Percentiles rank a stretch among this genome's conserved stretches.
Evolutionary conservation across 345 rosid species (phyloP).

Genomic region (Eucalyptus albens): DNA sequence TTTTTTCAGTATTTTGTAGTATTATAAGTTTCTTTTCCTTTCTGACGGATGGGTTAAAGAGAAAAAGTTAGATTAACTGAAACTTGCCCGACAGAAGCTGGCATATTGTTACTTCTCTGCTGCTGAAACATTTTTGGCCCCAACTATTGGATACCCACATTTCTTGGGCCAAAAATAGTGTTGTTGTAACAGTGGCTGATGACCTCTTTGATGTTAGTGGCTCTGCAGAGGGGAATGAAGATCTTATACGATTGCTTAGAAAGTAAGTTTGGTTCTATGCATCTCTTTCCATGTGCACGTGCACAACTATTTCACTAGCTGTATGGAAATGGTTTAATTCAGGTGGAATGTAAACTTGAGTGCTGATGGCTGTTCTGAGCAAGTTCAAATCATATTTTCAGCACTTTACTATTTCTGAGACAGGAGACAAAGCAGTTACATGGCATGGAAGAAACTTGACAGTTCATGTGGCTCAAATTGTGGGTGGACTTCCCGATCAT

Average conservation of each 20-base stretch:
- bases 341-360: constrained; percentile 52
- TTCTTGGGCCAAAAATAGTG: constrained; percentile 84
- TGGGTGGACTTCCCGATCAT: constrained; percentile 3
- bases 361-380: constrained; percentile 45
- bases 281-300: not conserved
- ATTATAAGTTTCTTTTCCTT: not conserved
- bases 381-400: constrained; percentile 66
- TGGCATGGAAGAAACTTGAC: constrained; percentile 59
- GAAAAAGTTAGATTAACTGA: constrained; percentile 44
- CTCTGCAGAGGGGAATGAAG: constrained; percentile 51
- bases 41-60: constrained; percentile 57
- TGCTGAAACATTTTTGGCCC: constrained; percentile 48
- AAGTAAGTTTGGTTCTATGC: constrained; percentile 18
- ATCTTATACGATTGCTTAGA: constrained; percentile 55
- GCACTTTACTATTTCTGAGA: constrained; percentile 68
- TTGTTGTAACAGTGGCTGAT: constrained; percentile 71
- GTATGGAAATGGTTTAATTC: not conserved
- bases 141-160: constrained; percentile 67
- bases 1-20: not conserved
- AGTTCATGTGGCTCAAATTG: constrained; percentile 39
- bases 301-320: not conserved
- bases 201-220: constrained; percentile 87
- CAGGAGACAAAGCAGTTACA: constrained; percentile 39
- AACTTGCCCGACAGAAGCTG: constrained; percentile 69
- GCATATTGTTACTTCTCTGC: constrained; percentile 75